Conservation (phyloP, 2,329 filamentous ascomycete species). For the Grosmannia huntii region DNA sequence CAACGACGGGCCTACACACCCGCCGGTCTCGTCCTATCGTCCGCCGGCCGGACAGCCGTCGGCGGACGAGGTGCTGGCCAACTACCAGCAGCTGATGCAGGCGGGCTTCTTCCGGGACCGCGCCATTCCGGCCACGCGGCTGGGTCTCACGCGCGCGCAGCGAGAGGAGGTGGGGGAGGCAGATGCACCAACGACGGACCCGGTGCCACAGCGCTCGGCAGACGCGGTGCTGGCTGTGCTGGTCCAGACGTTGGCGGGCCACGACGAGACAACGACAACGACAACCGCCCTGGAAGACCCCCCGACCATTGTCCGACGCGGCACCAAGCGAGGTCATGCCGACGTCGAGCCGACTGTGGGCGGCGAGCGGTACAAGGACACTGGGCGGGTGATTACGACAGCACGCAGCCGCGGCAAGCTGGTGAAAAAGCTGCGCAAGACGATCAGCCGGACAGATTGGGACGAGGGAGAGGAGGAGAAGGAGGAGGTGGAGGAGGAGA, state of each 20-base stretch:
- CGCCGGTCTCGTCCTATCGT: not conserved
- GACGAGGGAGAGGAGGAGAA: not conserved
- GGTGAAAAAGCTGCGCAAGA: constrained; percentile 42
- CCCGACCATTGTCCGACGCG: constrained; percentile 11
- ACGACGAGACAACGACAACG: too few species aligned
- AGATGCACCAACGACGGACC: too few species aligned
- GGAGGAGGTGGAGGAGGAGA: too few species aligned
- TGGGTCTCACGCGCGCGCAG: constrained; percentile 23
- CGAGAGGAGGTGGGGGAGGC: too few species aligned
- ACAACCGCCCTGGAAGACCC: too few species aligned
- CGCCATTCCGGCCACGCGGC: constrained; percentile 43
- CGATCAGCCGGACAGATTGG: constrained; percentile 19
- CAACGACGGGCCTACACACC: too few species aligned
- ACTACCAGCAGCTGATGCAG: constrained; percentile 42
- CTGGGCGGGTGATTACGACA: constrained; percentile 2
- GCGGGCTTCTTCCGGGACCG: constrained; percentile 46
- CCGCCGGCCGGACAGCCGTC: constrained; percentile 16
- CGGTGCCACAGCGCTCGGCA: not conserved
- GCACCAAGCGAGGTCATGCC: constrained; percentile 34
- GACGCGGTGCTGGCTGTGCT: not conserved
- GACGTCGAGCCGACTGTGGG: not conserved
- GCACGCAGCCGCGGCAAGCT: constrained; percentile 19
- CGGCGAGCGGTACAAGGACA: not conserved
- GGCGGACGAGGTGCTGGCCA: constrained; percentile 40
- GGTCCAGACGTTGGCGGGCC: not conserved